phyloP scores from a whole-genome alignment of 345 rosid genomes.

The Geranium rotundifolium region DNA sequence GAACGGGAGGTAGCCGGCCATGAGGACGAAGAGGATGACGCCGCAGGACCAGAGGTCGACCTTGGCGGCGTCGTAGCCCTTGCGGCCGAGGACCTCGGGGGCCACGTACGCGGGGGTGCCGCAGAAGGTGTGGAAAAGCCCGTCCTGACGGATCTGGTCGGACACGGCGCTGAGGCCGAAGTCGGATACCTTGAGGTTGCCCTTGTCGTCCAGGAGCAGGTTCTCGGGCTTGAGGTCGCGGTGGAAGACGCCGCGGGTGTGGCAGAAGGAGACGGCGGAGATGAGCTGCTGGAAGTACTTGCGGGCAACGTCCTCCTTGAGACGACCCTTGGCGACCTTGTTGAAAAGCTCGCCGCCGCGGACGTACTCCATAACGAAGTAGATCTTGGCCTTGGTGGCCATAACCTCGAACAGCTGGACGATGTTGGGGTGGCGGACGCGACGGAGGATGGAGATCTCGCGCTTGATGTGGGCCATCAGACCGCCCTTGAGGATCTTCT shows the following conservation, averaged over 20 bases:
- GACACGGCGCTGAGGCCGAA: conserved; percentile 23
- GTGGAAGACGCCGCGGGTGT: conserved; percentile 23
- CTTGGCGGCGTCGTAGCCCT: conserved; percentile 20
- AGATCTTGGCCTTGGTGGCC: conserved; percentile 26
- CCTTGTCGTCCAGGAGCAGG: conserved; percentile 23
- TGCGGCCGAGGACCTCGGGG: conserved; percentile 18
- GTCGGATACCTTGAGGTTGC: conserved; percentile 22
- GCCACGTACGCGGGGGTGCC: conserved; percentile 10
- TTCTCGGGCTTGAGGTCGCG: conserved; percentile 31
- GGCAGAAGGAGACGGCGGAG: conserved; percentile 24
- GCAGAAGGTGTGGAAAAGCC: conserved; percentile 21
- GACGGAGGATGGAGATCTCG: conserved; percentile 27
- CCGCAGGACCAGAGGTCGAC: conserved; percentile 29
- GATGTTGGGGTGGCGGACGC: conserved; percentile 24
- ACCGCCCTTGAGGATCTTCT: conserved; percentile 8
- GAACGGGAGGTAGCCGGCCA: conserved; percentile 17
- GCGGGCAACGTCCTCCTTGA: conserved; percentile 17
- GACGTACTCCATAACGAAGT: conserved; percentile 28
- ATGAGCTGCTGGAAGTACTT: conserved; percentile 22
- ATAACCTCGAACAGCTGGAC: conserved; percentile 23
- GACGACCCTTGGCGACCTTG: conserved; percentile 17
- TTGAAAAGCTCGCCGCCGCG: conserved; percentile 19
- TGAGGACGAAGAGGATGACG: conserved; percentile 18
- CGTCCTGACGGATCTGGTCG: background rate
- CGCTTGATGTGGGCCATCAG: conserved; percentile 19